phyloP scores from a whole-genome alignment of 176 grass and related monocot genomes.

The Eleusine coracana region DNA sequence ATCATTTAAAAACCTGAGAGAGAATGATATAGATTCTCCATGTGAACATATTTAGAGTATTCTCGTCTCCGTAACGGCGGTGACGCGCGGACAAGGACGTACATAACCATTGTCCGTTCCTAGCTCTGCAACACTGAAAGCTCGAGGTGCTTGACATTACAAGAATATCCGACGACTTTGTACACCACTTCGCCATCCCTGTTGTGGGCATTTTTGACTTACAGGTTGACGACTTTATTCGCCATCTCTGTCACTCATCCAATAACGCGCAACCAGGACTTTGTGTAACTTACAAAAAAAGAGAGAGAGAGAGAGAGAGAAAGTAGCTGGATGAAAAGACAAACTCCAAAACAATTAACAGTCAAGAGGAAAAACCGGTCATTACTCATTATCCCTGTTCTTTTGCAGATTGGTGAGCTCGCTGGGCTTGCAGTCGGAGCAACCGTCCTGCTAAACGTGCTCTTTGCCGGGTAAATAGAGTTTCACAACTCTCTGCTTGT shows the following conservation, averaged over 20 bases:
- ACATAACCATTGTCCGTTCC: not conserved
- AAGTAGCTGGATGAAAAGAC: not conserved
- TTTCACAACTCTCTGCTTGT: not conserved
- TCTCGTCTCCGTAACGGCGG: not conserved
- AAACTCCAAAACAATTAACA: too few relatives aligned
- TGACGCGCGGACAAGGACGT: not conserved
- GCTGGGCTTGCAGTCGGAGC: conserved; percentile 83
- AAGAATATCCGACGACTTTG: not conserved
- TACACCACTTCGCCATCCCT: not conserved
- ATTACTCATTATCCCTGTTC: not conserved
- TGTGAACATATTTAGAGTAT: not conserved
- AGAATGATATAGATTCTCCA: too few relatives aligned
- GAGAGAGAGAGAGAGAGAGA: not conserved
- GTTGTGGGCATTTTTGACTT: not conserved
- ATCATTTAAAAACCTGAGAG: too few relatives aligned
- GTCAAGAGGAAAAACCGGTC: not conserved
- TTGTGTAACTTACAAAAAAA: not conserved
- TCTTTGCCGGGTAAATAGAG: conserved; percentile 54
- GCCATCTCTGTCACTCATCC: too few relatives aligned
- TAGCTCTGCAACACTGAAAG: not conserved
- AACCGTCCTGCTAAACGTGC: conserved; percentile 67
- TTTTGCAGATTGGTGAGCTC: conserved; percentile 75
- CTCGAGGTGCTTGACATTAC: not conserved
- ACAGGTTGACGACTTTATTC: not conserved
- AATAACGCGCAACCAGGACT: too few relatives aligned